A percentile compares a stretch with the other conserved stretches of the same genome.
phyloP scores from a whole-genome alignment of 805 yeast species.

The Yamadazyma endophytica region DNA sequence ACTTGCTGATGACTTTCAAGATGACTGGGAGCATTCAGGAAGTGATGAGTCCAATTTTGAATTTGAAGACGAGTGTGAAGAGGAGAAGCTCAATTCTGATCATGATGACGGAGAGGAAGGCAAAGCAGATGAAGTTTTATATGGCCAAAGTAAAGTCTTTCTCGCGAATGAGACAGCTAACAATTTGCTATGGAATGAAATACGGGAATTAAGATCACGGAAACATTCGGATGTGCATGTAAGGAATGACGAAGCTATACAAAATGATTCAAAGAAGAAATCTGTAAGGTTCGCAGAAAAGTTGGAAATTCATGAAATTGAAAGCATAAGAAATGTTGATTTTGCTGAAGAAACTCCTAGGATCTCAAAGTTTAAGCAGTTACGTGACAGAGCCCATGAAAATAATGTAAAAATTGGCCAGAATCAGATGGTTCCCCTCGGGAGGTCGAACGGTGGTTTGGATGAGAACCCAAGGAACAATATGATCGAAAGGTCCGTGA shows the following conservation, averaged over 20 bases:
- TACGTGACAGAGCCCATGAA: constrained; percentile 3
- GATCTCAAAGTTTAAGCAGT: constrained; percentile 16
- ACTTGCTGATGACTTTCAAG: constrained; percentile 46
- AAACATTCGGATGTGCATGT: constrained; percentile 7
- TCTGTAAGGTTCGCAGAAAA: constrained; percentile 51
- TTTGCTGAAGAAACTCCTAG: constrained; percentile 19
- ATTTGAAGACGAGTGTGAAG: constrained; percentile 29
- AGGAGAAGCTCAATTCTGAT: constrained; percentile 31
- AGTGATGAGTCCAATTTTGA: constrained; percentile 23
- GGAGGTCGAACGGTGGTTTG: constrained; percentile 3
- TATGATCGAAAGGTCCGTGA: constrained; percentile 1
- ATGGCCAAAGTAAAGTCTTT: constrained; percentile 15
- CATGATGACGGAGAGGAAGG: constrained; percentile 30
- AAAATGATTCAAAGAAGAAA: constrained; percentile 25
- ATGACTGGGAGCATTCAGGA: constrained; percentile 28
- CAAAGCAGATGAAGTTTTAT: constrained; percentile 28
- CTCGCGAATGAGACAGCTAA: constrained; percentile 11
- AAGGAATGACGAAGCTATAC: constrained; percentile 1
- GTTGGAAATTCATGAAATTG: constrained; percentile 57
- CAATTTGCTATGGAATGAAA: constrained; percentile 37
- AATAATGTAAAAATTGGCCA: background rate
- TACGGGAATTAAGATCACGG: constrained; percentile 22
- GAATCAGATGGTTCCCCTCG: background rate
- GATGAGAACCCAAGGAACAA: constrained; percentile 3
- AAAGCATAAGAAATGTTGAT: constrained; percentile 49